phyloP scores from a whole-genome alignment of 2,329 filamentous ascomycete species.

The Cryphonectria japonica region DNA sequence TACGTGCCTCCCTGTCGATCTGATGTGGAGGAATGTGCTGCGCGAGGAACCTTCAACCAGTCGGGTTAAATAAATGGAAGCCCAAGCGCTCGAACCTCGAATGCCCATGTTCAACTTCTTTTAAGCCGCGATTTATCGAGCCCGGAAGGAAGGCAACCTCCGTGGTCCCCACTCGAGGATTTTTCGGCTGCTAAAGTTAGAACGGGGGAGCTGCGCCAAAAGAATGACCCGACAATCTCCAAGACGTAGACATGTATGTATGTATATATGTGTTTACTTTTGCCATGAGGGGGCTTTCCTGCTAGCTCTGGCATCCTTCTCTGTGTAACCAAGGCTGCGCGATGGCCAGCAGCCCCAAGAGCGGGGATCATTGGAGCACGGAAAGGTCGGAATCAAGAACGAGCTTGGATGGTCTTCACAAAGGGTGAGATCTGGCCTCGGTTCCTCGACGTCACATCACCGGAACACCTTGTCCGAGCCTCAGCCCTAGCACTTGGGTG shows the following conservation, averaged over 20 bases:
- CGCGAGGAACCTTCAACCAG: background rate
- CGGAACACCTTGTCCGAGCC: background rate
- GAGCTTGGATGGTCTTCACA: background rate
- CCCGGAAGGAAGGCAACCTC: background rate
- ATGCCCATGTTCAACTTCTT: background rate
- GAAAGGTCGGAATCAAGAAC: background rate
- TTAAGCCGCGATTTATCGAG: background rate
- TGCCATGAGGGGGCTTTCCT: background rate
- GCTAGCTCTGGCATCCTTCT: background rate
- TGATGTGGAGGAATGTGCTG: conserved; percentile 4
- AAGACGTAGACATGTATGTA: background rate
- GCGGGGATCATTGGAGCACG: background rate
- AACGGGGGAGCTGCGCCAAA: conserved; percentile 6
- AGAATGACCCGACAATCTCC: background rate
- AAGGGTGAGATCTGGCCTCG: background rate
- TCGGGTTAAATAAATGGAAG: background rate
- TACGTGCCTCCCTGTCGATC: background rate
- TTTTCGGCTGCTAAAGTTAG: conserved; percentile 26
- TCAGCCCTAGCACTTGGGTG: background rate
- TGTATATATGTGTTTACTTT: too few species aligned
- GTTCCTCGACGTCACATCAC: background rate
- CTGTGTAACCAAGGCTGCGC: background rate
- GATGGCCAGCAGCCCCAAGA: background rate
- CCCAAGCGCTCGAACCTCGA: conserved; percentile 1
- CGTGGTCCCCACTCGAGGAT: conserved; percentile 1